Conservation (phyloP, 2,329 filamentous ascomycete genomes). For the Chaetomium sp. region DNA sequence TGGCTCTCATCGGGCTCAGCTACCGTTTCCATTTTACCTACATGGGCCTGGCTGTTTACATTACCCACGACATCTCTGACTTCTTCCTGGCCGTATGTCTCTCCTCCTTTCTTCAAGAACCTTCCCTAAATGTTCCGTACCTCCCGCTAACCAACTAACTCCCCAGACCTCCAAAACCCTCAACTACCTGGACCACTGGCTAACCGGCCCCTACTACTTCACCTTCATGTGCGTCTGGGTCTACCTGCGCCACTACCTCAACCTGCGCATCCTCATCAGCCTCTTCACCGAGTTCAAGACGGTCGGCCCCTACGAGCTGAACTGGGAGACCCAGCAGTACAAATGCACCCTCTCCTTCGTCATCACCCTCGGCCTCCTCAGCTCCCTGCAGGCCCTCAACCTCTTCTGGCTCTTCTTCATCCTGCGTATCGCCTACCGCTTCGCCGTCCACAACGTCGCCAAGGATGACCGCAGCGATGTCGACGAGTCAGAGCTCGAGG, state of each 20-base stretch:
- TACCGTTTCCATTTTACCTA: constrained; percentile 97
- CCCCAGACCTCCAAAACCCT: constrained; percentile 77
- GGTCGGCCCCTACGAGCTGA: constrained; percentile 65
- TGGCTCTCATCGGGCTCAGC: constrained; percentile 75
- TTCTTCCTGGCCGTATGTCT: constrained; percentile 83
- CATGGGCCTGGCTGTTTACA: constrained; percentile 88
- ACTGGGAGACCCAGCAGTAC: constrained; percentile 72
- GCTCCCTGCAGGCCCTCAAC: constrained; percentile 66
- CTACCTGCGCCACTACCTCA: constrained; percentile 82
- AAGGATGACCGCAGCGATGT: constrained; percentile 67
- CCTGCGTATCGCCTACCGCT: constrained; percentile 65
- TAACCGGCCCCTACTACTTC: constrained; percentile 80
- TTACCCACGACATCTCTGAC: constrained; percentile 89
- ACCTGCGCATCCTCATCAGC: constrained; percentile 68
- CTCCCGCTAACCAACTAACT: too few species aligned
- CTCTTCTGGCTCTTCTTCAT: constrained; percentile 79
- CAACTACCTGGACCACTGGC: constrained; percentile 76
- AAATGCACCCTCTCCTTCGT: constrained; percentile 65
- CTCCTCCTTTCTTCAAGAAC: not conserved
- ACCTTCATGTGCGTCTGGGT: constrained; percentile 79
- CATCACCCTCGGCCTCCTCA: constrained; percentile 60
- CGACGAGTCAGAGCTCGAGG: constrained; percentile 53
- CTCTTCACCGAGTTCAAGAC: constrained; percentile 70
- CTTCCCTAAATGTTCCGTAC: too few species aligned
- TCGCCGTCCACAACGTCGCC: constrained; percentile 53